Conservation (phyloP, 2,329 filamentous ascomycete genomes). For the Aureobasidium zeae region DNA sequence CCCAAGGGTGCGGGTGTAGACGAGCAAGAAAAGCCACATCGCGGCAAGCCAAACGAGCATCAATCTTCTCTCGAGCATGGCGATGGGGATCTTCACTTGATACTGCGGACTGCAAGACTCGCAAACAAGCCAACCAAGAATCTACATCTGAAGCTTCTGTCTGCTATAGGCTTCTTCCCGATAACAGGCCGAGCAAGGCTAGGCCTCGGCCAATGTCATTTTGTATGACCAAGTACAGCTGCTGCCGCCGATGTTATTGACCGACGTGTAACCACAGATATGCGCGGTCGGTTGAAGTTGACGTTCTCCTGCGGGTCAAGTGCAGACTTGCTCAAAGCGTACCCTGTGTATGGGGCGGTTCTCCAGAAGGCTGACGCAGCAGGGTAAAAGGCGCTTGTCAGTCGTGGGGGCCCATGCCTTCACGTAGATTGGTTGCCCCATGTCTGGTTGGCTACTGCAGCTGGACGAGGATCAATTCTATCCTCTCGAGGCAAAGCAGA, state of each 20-base stretch:
- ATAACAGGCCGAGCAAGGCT: slow-evolving; percentile 10
- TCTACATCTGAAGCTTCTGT: slow-evolving; percentile 6
- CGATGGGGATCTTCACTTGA: slow-evolving; percentile 11
- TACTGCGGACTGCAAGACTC: no score
- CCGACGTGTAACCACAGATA: slow-evolving; percentile 6
- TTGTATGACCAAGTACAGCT: no score
- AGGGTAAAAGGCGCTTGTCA: slow-evolving; percentile 10
- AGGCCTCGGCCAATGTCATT: slow-evolving; percentile 3
- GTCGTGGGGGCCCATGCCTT: slow-evolving; percentile 7
- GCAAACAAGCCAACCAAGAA: slow-evolving; percentile 1
- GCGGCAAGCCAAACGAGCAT: background rate
- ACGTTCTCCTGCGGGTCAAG: background rate
- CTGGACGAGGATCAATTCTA: slow-evolving; percentile 9
- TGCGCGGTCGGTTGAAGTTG: slow-evolving; percentile 1
- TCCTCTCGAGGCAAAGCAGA: no score
- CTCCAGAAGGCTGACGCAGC: no score
- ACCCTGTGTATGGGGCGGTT: no score
- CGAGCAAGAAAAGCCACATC: slow-evolving; percentile 6
- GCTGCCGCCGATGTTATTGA: no score
- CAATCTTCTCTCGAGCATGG: background rate
- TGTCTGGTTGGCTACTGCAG: slow-evolving; percentile 10
- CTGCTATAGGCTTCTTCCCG: no score
- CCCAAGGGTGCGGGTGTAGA: background rate
- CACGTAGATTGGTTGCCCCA: slow-evolving; percentile 8
- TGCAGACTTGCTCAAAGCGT: no score